Base-by-base conservation (phyloP, 257 asterid genomes). In the Solanum medicagineum region DNA sequence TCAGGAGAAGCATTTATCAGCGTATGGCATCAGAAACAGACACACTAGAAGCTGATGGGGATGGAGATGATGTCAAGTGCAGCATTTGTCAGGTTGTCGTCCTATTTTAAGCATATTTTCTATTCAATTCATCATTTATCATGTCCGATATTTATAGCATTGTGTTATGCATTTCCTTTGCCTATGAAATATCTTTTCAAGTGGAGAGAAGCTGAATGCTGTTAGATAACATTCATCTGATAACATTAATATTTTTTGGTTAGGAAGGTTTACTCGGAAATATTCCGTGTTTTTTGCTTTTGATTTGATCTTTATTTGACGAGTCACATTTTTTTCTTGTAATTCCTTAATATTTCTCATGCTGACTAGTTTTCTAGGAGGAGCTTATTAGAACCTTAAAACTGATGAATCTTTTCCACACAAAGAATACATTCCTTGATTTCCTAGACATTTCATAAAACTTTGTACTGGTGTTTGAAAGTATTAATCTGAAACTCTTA, bases 51-150 rank as follows among this genome's bases (percentile, higher is more conserved):
- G 77, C 87, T 42, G 86, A 80, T 14, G 88, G 91, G 81, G 90
- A 88, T 87, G 94, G 88, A 80, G 91, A 88, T 79, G 96, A 93
- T 86, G 84, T 54, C 53, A 94, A 91, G 89, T 96, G 99, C 96
- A 92, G 96, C 68, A 90, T 96, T 81, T 96, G 99, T 87, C 99
- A 96, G 98, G 99, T 96, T 36, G 20, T 7, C 22, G 1, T 29
- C 83, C 83, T 53, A 53, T 54, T 53, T 79, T 53, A 53, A 53
- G 26, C 83, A 53, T 79, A 40, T 51, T 10, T 10, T 17, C 10
- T 13, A 4, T 26, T 79, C 85, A 81, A 29, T 51, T 79, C 47
- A 51, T 53, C 45, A 29, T 79, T 77, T 53, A 26, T 29, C 65
- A 79, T 51, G 8, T 53, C 5, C 7, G 47, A 79, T 5, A 53